Evolutionary conservation across 2,329 filamentous ascomycete genomes (phyloP), one percentile per base, ranked within the genome.

Genomic region (Drechslerella coelobrocha): DNA sequence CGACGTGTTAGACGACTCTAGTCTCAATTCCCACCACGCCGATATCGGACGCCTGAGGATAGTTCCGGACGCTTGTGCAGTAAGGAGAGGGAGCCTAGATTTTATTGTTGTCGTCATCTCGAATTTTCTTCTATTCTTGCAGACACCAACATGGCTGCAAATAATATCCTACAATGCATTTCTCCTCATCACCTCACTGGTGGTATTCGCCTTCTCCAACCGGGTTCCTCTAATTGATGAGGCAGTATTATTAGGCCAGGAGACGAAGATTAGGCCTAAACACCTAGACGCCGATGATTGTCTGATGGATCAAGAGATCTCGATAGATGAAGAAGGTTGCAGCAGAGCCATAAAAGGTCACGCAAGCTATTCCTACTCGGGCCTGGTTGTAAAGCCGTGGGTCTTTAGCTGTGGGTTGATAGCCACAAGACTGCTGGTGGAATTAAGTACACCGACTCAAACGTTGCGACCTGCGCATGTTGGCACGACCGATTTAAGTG

Each of bases 141-240:
- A 71, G n/a, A 71, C 66, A 2, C 66, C 66, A 14, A 71, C 59
- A 19, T 71, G 66, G 66, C 39, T 59, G 7, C 66, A 71, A 51
- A 29, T 63, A 24, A 55, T 71, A 2, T 54, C 53, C 6, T 71
- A 60, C 17, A 47, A 48, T 12, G 17, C 4, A 8, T 34, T 56
- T 12, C 19, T 41, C 7, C 6, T 55, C 5, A 7, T 29, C 0
- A 51, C 17, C 24, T 57, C n/a, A 3, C 17, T 60, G 23, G 26
- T 21, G 0, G 21, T 50, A 12, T 14, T 43, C 14, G 23, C 17
- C 24, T 10, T 56, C n/a, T 21, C 24, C 50, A 34, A 21, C 7
- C 6, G 37, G 19, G 41, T n/a, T 14, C 45, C 34, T 12, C 41
- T 2, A 12, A 17, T 27, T 5, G 23, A 31, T 24, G 9, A 19